A percentile compares a stretch with the other conserved stretches of the same genome.
Evolutionary conservation across 2,329 filamentous ascomycete genomes (phyloP).

Genomic region (Colletotrichum graminicola): DNA sequence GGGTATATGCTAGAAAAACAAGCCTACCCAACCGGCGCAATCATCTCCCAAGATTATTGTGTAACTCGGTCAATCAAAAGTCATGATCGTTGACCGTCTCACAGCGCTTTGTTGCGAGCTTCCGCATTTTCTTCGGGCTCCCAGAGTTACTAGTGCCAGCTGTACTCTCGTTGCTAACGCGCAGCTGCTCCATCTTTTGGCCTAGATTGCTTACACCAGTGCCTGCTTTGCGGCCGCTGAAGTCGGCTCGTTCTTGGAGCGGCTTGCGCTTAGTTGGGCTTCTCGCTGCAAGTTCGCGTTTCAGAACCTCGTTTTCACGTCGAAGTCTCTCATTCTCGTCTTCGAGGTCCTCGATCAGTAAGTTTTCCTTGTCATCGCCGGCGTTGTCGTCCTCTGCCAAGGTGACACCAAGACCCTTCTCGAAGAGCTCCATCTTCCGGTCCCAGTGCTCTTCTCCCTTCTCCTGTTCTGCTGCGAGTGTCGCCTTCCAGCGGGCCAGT

Average conservation of each 20-base stretch:
- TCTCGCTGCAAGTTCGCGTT: conserved; percentile 72
- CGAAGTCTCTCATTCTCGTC: conserved; percentile 78
- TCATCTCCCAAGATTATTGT: neutral
- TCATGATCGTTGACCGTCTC: conserved; percentile 58
- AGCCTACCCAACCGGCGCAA: conserved; percentile 18
- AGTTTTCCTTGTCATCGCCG: conserved; percentile 71
- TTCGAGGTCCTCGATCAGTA: conserved; percentile 73
- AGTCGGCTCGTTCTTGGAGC: conserved; percentile 66
- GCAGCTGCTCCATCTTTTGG: conserved; percentile 63
- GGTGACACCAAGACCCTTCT: conserved; percentile 59
- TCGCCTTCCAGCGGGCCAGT: conserved; percentile 83
- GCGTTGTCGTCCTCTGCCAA: conserved; percentile 56
- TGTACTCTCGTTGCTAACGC: conserved; percentile 56
- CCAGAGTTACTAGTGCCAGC: conserved; percentile 49
- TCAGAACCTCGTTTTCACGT: conserved; percentile 72
- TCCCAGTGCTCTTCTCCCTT: conserved; percentile 88
- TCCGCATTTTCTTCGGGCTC: conserved; percentile 68
- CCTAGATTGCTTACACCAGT: conserved; percentile 55
- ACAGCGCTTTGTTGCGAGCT: conserved; percentile 62
- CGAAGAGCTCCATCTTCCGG: conserved; percentile 80
- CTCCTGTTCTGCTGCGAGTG: conserved; percentile 82
- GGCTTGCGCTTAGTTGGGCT: conserved; percentile 73
- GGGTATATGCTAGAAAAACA: conserved; percentile 38
- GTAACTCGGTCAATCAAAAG: conserved; percentile 11
- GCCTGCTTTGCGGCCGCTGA: conserved; percentile 45